Evolutionary conservation across 2,329 filamentous ascomycete species (phyloP).

Genomic region (Talaromyces sp.): DNA sequence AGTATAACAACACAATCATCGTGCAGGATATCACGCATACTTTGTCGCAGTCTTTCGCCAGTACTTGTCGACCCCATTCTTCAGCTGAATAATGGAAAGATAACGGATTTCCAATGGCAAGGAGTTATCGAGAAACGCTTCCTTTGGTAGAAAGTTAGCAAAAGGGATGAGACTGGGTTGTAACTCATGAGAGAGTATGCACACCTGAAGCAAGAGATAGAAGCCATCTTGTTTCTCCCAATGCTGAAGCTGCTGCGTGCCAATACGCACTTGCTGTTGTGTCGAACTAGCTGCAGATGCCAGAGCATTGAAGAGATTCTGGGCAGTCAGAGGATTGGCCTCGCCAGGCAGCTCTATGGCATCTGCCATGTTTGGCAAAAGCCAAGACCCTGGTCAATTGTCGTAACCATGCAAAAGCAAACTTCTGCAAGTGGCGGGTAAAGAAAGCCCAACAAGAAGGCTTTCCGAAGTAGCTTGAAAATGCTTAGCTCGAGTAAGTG

Average conservation of each 20-base stretch:
- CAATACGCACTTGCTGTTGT: constrained; percentile 60
- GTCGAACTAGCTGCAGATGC: constrained; percentile 58
- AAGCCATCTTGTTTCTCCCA: constrained; percentile 66
- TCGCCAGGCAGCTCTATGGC: constrained; percentile 75
- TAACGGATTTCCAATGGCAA: constrained; percentile 75
- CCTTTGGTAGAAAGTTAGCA: constrained; percentile 39
- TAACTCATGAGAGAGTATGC: not conserved
- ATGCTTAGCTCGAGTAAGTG: not conserved
- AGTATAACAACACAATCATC: not conserved
- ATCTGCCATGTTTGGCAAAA: constrained; percentile 53
- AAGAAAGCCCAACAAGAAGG: not conserved
- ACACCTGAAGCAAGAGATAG: constrained; percentile 63
- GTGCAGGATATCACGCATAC: constrained; percentile 27
- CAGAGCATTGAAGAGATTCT: constrained; percentile 60
- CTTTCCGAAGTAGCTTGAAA: not conserved
- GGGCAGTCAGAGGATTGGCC: constrained; percentile 62
- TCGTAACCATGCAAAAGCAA: not conserved
- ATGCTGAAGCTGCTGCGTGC: constrained; percentile 60
- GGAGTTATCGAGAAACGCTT: constrained; percentile 73
- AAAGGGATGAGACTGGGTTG: not conserved
- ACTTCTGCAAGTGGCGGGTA: not conserved
- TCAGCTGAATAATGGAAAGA: constrained; percentile 86
- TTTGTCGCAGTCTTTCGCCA: constrained; percentile 78
- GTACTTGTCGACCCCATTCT: constrained; percentile 92
- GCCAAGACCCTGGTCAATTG: not conserved